Evolutionary conservation across 768 basidiomycete species (phyloP), one percentile per base, ranked within the genome.

Genomic region (Sporobolomyces roseus): DNA sequence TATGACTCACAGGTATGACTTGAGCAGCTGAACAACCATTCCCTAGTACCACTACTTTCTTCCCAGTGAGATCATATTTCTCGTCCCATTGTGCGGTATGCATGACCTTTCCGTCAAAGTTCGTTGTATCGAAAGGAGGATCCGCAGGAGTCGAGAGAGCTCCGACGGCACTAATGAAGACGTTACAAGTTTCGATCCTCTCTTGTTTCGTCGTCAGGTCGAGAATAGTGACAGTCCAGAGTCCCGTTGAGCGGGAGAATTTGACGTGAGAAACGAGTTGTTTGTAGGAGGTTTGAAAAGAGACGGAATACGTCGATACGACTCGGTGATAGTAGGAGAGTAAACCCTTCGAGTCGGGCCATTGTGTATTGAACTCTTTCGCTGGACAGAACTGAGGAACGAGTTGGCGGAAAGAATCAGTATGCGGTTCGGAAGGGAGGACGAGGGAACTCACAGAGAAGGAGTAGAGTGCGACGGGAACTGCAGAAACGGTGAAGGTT

Each of bases 1-100:
- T 12, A 23, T 41, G 7, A 49, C 64, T 19, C 21, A 59, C 65
- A 32, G 75, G 75, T 4, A 74, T 56, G 29, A 72, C 21, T 52
- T 76, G 74, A n/a, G 62, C 61, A 5, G 72, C 75, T 1, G 67
- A 59, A 70, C 75, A 76, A 19, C 75, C 75, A 46, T 76, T 76
- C 13, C 75, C 75, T 45, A 76, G 41, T 2, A 76, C 65, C 36
- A 75, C 68, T 36, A 75, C 71, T 48, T 73, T 43, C 73, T 75
- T 74, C 43, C 43, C 73, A 23, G 51, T 45, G 14, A 75, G 30
- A 25, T 64, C 61, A 17, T 74, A 59, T 7, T 10, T 27, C 4
- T 51, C 32, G 52, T 70, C 66, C 73, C 73, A 76, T 25, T 58
- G 10, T 1, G 61, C 72, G 19, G 71, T 59, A 52, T 76, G 75